Evolutionary conservation across 768 basidiomycete genomes (phyloP).

Genomic region (Phlebiopsis flavidoalba): DNA sequence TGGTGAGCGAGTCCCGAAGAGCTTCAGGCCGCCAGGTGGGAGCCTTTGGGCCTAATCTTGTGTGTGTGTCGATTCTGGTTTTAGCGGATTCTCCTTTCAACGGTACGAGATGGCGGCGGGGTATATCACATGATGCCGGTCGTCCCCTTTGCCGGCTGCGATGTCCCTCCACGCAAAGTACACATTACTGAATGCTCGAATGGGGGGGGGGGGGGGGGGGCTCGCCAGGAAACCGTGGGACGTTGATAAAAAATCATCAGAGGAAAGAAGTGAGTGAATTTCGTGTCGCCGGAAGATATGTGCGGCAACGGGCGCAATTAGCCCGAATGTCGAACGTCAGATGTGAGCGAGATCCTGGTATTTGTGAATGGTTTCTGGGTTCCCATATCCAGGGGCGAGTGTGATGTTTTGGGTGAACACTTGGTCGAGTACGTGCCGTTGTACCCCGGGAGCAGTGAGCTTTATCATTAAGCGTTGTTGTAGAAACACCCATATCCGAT

Average conservation of each 20-base stretch:
- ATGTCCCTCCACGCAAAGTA: no score
- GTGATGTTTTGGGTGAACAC: constrained; percentile 26
- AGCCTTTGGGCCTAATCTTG: constrained; percentile 24
- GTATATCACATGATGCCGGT: constrained; percentile 20
- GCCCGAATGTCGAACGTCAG: constrained; percentile 18
- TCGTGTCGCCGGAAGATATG: constrained; percentile 10
- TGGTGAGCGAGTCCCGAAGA: constrained; percentile 17
- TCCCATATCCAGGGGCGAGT: constrained; percentile 23
- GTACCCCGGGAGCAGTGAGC: background rate
- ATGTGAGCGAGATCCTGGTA: constrained; percentile 24
- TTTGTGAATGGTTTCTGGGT: constrained; percentile 28
- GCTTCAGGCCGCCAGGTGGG: constrained; percentile 24
- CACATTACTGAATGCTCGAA: no score
- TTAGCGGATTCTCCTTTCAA: no score
- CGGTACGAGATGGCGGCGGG: constrained; percentile 22
- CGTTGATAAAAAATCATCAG: constrained; percentile 15
- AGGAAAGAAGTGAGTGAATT: constrained; percentile 11
- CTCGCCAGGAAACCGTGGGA: no score
- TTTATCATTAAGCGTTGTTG: background rate
- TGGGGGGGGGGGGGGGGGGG: no score
- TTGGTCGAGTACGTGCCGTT: constrained; percentile 17
- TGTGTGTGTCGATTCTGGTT: no score
- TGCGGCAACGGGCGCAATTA: constrained; percentile 17
- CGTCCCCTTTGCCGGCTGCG: constrained; percentile 15
- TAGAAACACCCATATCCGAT: constrained; percentile 3